Base-by-base conservation (phyloP, 208 protist species). In the Herpetomonas tarakana region DNA sequence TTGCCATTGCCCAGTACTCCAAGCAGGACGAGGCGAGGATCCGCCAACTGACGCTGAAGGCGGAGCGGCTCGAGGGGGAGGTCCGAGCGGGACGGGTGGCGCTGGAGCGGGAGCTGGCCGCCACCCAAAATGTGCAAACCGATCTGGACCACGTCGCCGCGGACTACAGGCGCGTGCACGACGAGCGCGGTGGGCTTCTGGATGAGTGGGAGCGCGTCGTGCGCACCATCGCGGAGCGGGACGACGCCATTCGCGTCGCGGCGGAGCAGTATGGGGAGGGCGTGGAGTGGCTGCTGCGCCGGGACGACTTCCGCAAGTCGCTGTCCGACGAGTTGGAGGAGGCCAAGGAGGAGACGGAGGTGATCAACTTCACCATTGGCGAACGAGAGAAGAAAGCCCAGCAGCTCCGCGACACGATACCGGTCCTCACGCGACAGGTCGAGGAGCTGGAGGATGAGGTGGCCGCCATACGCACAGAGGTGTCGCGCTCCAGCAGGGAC, bases 71-170 rank as follows among this genome's bases (percentile, higher is more conserved):
- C 11, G 68, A 91, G 54, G 46, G 54, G 22, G 61, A 49, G 9
- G 78, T 93, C 47, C 74, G 82, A 19, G 70, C 68, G 22, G 76
- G 87, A 52, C 86, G 72, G 11, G 56, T 61, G 18, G 31, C 68
- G 46, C 70, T 94, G 3, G 83, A 94, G 27, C 74, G 78, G 24
- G 89, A 91, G 65, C 63, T 96, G 52, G 85, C 91, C 9, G 74
- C 93, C 27, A 94, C 93, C 25, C 88, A 91, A 66, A 63, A 86
- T 35, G 78, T 79, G 24, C 91, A 97, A 70, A 79, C 85, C 45
- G 94, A 97, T 71, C 79, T 98, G 1, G 93, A 97, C 77, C 94
- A 92, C 62, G 87, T 81, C 27, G 96, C 92, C 3, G 77, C 68
- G 53, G 92, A 97, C 62, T 98, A 97, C 89, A 67, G 78, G 18